phyloP scores from a whole-genome alignment of 345 rosid species.

The Salix udensis region DNA sequence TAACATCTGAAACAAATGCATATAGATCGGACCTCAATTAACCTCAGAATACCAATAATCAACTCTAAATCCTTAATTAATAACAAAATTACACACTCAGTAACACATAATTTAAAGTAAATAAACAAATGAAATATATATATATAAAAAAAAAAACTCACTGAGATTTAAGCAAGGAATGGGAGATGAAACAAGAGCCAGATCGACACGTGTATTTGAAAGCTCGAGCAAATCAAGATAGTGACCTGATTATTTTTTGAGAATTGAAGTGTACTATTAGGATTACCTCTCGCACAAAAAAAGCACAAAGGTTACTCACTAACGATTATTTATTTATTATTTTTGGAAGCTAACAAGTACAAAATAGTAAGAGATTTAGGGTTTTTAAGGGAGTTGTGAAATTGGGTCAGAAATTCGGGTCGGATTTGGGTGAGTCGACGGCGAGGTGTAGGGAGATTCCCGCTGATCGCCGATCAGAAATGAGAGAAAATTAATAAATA shows the following conservation, averaged over 20 bases:
- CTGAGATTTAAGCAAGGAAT: slow-evolving; percentile 48
- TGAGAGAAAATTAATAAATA: slow-evolving; percentile 27
- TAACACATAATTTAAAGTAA: slow-evolving; percentile 7
- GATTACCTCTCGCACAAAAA: slow-evolving; percentile 9
- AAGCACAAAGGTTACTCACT: neutral
- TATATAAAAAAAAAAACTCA: slow-evolving; percentile 29
- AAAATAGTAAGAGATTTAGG: slow-evolving; percentile 19
- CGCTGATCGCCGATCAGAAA: slow-evolving; percentile 50
- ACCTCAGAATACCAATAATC: slow-evolving; percentile 9
- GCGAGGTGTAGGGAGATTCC: slow-evolving; percentile 34
- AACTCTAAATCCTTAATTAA: slow-evolving; percentile 11
- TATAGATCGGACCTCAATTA: slow-evolving; percentile 32
- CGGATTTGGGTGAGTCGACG: slow-evolving; percentile 32
- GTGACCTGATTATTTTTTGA: slow-evolving; percentile 20
- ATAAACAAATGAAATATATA: neutral
- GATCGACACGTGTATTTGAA: slow-evolving; percentile 55
- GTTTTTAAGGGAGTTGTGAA: slow-evolving; percentile 9
- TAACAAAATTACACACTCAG: slow-evolving; percentile 5
- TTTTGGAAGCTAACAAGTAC: slow-evolving; percentile 4
- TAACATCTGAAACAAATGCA: slow-evolving; percentile 25
- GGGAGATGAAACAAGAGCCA: slow-evolving; percentile 43
- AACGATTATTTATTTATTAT: neutral
- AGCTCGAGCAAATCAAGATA: slow-evolving; percentile 57
- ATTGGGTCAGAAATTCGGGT: neutral
- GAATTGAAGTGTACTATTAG: slow-evolving; percentile 30